A percentile compares a stretch with the other conserved stretches of the same genome.
Conservation (phyloP, 305 asterid species). For the Fraxinus ornus region DNA sequence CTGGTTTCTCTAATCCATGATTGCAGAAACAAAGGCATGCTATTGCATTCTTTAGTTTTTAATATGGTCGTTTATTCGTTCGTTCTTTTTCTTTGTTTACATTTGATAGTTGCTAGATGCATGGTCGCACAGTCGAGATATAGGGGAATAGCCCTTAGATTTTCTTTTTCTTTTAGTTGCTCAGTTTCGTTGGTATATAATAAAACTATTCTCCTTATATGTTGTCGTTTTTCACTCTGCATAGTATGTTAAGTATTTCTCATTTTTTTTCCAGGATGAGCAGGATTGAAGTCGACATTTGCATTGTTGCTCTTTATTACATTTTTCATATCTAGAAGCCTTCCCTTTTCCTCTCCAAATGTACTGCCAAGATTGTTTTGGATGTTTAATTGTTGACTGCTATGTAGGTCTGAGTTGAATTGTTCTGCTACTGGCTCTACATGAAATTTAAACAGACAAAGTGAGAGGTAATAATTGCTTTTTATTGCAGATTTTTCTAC, state of each 20-base stretch:
- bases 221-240: no score
- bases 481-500: no score
- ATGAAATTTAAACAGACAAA: neutral
- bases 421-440: neutral
- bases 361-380: neutral
- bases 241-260: neutral
- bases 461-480: no score
- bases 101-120: neutral
- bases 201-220: neutral
- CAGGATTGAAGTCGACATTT: neutral
- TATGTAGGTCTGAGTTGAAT: neutral
- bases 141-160: neutral
- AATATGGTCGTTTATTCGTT: neutral
- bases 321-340: neutral
- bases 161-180: neutral
- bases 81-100: neutral
- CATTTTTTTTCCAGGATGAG: neutral
- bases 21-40: neutral
- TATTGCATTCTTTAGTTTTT: neutral
- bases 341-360: neutral
- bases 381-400: neutral
- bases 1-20: neutral
- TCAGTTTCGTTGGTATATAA: neutral
- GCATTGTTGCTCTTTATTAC: neutral
- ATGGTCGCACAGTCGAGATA: neutral